Base-by-base conservation (phyloP, 2,329 filamentous ascomycete genomes). In the Myrmaecium sp. region DNA sequence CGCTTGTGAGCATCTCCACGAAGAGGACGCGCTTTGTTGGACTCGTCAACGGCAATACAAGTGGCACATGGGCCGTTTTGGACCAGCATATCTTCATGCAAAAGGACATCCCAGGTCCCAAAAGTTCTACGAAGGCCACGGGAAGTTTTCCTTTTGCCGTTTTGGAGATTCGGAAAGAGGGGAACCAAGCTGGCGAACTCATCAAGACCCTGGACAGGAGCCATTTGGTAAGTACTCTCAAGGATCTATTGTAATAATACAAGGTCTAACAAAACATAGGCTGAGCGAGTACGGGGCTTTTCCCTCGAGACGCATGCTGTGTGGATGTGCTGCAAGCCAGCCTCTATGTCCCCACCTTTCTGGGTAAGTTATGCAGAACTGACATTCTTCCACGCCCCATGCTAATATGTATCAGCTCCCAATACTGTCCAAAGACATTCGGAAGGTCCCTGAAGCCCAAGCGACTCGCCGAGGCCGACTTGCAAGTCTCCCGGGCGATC, bases 221-320 rank as follows among this genome's bases (percentile, higher is more conserved):
- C 33, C 56, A 64, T 37, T 38, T 64, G 28, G 58, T 63, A 40
- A 25, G 43, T 37, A 19, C 17, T 16, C 4, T 21, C 26, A 17
- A 29, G 29, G 6, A 24, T 13, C 3, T 14, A 27, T 26, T 5
- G 23, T 36, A 8, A 27, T 28, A 4, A 17, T 29, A 9, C 26
- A 2, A 27, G 36, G 30, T 28, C 48, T 44, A 41, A 52, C 25
- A 12, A 28, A 16, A 6, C 28, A 37, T 29, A 55, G 51, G 46
- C 52, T 11, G 61, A 67, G 35, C 53, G 62, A 17, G 54, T 67
- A 6, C 51, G 57, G 17, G 62, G 61, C 4, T 67, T 67, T 35
- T 65, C 62, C 2, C 38, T 67, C 6, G 60, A 66, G 38, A 55
- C 56, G 17, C 62, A 66, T 38, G 59, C 61, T 16, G 53, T 66